Base-by-base conservation (phyloP, 805 yeast genomes). In the Debaryomyces prosopidis region DNA sequence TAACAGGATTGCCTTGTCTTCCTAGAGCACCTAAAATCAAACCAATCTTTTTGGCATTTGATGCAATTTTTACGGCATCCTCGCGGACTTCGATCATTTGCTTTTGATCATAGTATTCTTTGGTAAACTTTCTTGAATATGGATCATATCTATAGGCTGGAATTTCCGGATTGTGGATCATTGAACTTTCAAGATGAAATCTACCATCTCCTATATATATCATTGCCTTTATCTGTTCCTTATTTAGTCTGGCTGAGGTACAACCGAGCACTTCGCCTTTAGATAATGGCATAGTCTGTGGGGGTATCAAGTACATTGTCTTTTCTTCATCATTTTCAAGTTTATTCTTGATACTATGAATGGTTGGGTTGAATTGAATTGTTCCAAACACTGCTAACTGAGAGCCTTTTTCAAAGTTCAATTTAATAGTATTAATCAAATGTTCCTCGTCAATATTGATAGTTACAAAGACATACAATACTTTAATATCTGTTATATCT, bases 231-330 rank as follows among this genome's bases (percentile, higher is more conserved):
- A 79, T 76, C 36, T 82, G 84, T 4, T 75, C 74, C 17, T 77
- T 73, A 52, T 84, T 84, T 35, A 94, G 67, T 48, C 87, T 71
- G 19, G 96, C 92, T 1, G 97, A 89, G 0, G 99, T 94, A 63
- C 99, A 94, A 0, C 99, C 99, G 12, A 94, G 71, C 0, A 94
- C 96, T 62, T 94, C 99, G 44, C 98, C 99, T 57, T 88, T 89
- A 1, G 97, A 90, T 4, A 94, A 67, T 0, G 99, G 99, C 74
- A 80, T 81, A 9, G 89, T 87, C 61, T 94, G 99, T 0, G 99
- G 98, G 1, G 98, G 86, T 4, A 82, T 75, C 2, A 87, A 75
- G 57, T 79, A 80, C 7, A 91, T 67, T 20, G 81, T 68, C 43
- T 76, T 74, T 3, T 68, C 68, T 20, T 63, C 65, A 51, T 78